Percentiles rank a stretch among this genome's conserved stretches.
phyloP scores from a whole-genome alignment of 1,284 basidiomycete genomes.

The Marasmius sp. region DNA sequence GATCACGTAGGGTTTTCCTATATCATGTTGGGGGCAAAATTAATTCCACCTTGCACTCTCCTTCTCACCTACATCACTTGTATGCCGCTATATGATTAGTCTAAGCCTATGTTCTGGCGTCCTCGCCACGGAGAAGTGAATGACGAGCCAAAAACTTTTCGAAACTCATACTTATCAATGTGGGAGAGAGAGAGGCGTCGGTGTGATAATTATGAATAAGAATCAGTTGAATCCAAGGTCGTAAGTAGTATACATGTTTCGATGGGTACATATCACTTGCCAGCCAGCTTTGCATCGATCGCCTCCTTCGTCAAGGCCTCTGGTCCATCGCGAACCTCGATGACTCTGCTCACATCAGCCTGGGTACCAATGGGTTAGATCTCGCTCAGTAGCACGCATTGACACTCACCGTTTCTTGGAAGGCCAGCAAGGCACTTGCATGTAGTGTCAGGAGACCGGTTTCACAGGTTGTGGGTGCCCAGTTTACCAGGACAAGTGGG shows the following conservation, averaged over 20 bases:
- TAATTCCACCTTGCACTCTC: neutral
- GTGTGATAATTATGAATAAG: neutral
- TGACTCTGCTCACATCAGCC: constrained; percentile 73
- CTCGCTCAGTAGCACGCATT: neutral
- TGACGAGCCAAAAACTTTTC: neutral
- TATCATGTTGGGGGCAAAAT: constrained; percentile 20
- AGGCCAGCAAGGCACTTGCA: constrained; percentile 78
- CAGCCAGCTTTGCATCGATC: constrained; percentile 64
- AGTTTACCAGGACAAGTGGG: constrained; percentile 84
- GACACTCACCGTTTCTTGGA: constrained; percentile 68
- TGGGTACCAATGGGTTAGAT: constrained; percentile 25
- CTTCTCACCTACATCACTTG: neutral
- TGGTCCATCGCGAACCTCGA: constrained; percentile 80
- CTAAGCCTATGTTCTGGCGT: neutral
- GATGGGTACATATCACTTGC: constrained; percentile 3
- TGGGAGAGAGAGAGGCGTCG: neutral
- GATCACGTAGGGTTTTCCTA: constrained; percentile 5
- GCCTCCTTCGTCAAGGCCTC: constrained; percentile 75
- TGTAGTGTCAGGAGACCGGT: constrained; percentile 80
- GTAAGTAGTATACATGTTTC: too few relatives aligned
- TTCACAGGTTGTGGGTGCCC: constrained; percentile 77
- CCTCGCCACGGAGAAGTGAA: neutral
- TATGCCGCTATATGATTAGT: neutral
- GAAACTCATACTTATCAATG: neutral
- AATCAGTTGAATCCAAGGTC: too few relatives aligned